Base-by-base conservation (phyloP, 2,329 filamentous ascomycete species). In the Phaeomoniella chlamydospora region DNA sequence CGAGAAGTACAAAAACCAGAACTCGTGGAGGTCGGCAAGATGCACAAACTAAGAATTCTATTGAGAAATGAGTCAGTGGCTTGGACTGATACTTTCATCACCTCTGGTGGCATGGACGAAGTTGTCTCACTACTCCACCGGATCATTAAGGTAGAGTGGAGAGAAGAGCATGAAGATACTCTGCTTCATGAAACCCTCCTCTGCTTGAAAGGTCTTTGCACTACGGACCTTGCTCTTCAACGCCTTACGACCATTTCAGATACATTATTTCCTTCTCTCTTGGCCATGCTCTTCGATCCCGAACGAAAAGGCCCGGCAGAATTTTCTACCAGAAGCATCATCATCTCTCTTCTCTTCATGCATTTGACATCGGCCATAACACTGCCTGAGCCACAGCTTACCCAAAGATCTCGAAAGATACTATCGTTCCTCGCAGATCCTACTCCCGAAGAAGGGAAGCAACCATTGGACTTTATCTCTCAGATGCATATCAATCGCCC, bases 231-330 rank as follows among this genome's bases (percentile, higher is more conserved):
- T 22, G 90, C 86, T 1, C 68, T 94, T 49, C 74, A 81, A 45
- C 82, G 88, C 51, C 72, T 98, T 5, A 72, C 82, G 45, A 74
- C 75, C 6, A 83, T 94, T 39, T 84, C 92, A 45, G 65, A 68
- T 4, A 78, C 79, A 0, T 68, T 98, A 5, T 94, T 96, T 50
- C 85, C 88, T 2, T 82, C 83, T 16, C 64, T 98, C 33, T 61
- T 96, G 33, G 73, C 74, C 39, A 86, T 96, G 79, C 68, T 96
- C 29, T 96, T 96, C 49, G 87, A 94, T 49, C 84, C 92, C n/a
- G 88, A 96, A 54, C 92, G 87, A 64, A 96, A 96, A 56, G 90
- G 90, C 0, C 90, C 90, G 0, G 92, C 84, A 62, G 90, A 98
- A 57, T 98, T 94, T 55, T 90, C 82, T 3, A 96, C 90, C 10